A percentile compares a stretch with the other conserved stretches of the same genome.
Conservation (phyloP, 164 flowering plant species). For the Tetracentron sinense region DNA sequence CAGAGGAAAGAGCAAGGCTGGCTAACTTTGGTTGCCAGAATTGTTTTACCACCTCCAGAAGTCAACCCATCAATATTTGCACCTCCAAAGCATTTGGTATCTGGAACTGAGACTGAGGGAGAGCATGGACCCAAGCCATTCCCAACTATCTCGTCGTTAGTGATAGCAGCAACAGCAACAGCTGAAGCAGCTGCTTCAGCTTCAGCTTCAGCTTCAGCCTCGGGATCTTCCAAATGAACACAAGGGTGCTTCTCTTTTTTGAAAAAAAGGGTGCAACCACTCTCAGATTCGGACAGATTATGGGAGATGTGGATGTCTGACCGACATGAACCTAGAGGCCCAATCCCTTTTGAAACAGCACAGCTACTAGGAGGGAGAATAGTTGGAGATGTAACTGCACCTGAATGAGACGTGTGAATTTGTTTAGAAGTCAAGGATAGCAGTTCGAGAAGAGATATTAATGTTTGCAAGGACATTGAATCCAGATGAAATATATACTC, state of each 20-base stretch:
- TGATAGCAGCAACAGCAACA: constrained; percentile 89
- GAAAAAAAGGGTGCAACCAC: constrained; percentile 46
- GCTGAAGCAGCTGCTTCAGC: constrained; percentile 97
- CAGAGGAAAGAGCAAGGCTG: neutral
- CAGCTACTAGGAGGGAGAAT: constrained; percentile 61
- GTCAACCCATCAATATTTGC: constrained; percentile 37
- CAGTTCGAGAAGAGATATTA: neutral
- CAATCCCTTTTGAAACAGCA: constrained; percentile 52
- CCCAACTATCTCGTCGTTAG: constrained; percentile 63
- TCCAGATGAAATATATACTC: constrained; percentile 15
- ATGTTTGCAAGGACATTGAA: too few species aligned
- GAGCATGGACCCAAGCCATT: constrained; percentile 41
- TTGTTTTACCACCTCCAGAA: constrained; percentile 25
- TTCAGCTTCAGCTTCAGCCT: too few species aligned
- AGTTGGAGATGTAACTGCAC: constrained; percentile 95
- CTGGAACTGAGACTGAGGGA: constrained; percentile 46
- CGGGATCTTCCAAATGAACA: constrained; percentile 56
- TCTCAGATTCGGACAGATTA: constrained; percentile 42
- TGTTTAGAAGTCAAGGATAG: neutral
- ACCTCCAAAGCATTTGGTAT: constrained; percentile 49
- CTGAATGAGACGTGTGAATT: constrained; percentile 28
- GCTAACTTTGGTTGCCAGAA: neutral
- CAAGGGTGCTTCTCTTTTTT: constrained; percentile 52
- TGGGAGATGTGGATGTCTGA: constrained; percentile 43
- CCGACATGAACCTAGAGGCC: constrained; percentile 52